Evolutionary conservation across 192 early-diverging fungal genomes (phyloP).

Genomic region (Linnemannia elongata): DNA sequence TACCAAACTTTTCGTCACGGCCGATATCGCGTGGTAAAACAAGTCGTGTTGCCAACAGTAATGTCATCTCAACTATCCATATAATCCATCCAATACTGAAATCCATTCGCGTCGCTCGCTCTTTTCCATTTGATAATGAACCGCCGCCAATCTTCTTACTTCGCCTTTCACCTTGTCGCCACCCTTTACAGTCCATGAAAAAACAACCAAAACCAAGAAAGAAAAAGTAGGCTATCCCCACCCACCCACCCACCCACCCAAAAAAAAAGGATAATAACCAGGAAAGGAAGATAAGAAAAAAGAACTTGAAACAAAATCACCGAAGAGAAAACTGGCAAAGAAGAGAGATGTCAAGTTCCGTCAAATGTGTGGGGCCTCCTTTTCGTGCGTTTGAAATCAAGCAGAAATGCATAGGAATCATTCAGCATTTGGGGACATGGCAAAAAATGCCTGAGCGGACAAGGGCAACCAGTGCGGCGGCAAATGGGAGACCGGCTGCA

Average conservation of each 20-base stretch:
- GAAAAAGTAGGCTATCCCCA: background rate
- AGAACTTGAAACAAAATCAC: constrained; percentile 1
- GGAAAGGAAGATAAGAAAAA: constrained; percentile 9
- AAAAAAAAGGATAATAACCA: constrained; percentile 3
- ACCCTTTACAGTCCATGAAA: background rate
- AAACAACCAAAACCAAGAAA: too few relatives aligned
- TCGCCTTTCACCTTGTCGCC: background rate
- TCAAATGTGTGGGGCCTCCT: constrained; percentile 56
- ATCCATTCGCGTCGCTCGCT: constrained; percentile 7
- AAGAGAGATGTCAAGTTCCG: constrained; percentile 56
- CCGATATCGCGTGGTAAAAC: constrained; percentile 42
- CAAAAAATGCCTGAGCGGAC: background rate
- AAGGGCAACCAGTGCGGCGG: background rate
- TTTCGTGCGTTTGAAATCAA: constrained; percentile 34
- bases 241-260: background rate
- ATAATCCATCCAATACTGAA: background rate
- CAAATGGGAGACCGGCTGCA: constrained; percentile 40
- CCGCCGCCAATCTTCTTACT: background rate
- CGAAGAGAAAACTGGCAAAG: constrained; percentile 20
- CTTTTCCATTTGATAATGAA: background rate
- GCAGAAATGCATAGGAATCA: constrained; percentile 17
- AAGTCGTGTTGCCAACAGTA: constrained; percentile 19
- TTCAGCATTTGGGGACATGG: constrained; percentile 12
- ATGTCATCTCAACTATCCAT: constrained; percentile 27
- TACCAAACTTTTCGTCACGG: constrained; percentile 58